A percentile compares a stretch with the other conserved stretches of the same genome.
Conservation (phyloP, 1,284 basidiomycete genomes). For the Moesziomyces aphidis region DNA sequence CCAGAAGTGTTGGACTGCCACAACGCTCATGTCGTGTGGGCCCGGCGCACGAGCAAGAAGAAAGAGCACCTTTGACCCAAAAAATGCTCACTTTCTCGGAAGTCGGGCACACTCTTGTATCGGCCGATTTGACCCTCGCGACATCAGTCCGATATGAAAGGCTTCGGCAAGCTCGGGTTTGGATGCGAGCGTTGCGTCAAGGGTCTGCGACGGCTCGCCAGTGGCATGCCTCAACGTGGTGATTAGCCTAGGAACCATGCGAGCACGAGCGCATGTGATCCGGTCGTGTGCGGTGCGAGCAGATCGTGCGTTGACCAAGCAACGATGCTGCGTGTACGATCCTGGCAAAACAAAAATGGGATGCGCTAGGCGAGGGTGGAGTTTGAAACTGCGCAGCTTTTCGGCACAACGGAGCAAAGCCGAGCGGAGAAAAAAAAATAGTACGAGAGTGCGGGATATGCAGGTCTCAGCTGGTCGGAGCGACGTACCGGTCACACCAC, state of each 20-base stretch:
- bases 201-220: not conserved
- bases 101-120: slow-evolving; percentile 1
- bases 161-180: not conserved
- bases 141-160: not conserved
- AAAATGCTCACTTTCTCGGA: slow-evolving; percentile 23
- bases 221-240: slow-evolving; percentile 13
- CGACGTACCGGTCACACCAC: not conserved
- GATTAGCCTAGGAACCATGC: slow-evolving; percentile 32
- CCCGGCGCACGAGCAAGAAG: slow-evolving; percentile 10
- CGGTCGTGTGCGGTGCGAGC: too few species aligned
- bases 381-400: slow-evolving; percentile 6
- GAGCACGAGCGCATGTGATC: slow-evolving; percentile 2
- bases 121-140: slow-evolving; percentile 3
- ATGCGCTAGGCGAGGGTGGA: not conserved
- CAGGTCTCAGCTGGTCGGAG: not conserved
- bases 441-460: not conserved
- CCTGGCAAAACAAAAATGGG: not conserved
- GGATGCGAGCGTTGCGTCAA: not conserved
- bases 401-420: slow-evolving; percentile 12
- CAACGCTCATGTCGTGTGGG: slow-evolving; percentile 9
- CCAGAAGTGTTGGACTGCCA: not conserved
- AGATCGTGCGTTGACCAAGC: too few species aligned
- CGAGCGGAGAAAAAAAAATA: slow-evolving; percentile 1
- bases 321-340: too few species aligned
- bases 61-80: slow-evolving; percentile 16